Percentiles rank a stretch among this genome's conserved stretches.
phyloP scores from a whole-genome alignment of 192 early-diverging fungal genomes.

The Backusella sp. region DNA sequence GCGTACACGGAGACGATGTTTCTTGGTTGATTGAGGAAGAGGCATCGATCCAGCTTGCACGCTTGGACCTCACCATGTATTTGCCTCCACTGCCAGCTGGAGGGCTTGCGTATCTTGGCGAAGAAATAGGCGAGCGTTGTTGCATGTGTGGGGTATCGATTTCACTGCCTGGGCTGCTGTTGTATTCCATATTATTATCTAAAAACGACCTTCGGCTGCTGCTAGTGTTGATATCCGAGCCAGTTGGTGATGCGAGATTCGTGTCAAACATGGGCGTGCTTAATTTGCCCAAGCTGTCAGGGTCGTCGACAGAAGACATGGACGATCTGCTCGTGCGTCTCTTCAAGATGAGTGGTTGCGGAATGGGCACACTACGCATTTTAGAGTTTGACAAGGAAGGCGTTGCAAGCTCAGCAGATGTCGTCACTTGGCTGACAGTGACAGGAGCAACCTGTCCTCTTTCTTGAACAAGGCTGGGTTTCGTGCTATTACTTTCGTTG shows the following conservation, averaged over 20 bases:
- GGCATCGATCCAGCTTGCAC: slow-evolving; percentile 39
- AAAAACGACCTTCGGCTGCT: slow-evolving; percentile 15
- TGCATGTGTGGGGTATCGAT: neutral
- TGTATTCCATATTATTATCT: slow-evolving; percentile 17
- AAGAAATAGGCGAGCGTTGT: neutral
- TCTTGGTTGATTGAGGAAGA: slow-evolving; percentile 5
- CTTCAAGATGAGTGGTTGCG: slow-evolving; percentile 32
- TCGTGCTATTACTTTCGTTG: neutral
- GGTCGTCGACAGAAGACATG: slow-evolving; percentile 28
- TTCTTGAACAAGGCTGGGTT: slow-evolving; percentile 9
- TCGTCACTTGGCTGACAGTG: slow-evolving; percentile 13
- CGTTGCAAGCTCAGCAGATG: slow-evolving; percentile 23
- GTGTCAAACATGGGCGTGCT: neutral
- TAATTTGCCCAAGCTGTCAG: neutral
- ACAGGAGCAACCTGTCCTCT: neutral
- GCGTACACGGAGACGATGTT: neutral
- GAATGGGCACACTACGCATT: slow-evolving; percentile 35
- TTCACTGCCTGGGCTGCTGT: slow-evolving; percentile 23
- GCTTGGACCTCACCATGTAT: slow-evolving; percentile 36
- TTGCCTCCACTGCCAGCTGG: slow-evolving; percentile 35
- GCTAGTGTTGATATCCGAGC: neutral
- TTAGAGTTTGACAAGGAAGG: slow-evolving; percentile 12
- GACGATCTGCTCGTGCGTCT: slow-evolving; percentile 32
- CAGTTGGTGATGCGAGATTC: slow-evolving; percentile 6
- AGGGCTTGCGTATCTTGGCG: slow-evolving; percentile 35